phyloP scores from a whole-genome alignment of 169 alveolate species.

The Besnoitia besnoiti region DNA sequence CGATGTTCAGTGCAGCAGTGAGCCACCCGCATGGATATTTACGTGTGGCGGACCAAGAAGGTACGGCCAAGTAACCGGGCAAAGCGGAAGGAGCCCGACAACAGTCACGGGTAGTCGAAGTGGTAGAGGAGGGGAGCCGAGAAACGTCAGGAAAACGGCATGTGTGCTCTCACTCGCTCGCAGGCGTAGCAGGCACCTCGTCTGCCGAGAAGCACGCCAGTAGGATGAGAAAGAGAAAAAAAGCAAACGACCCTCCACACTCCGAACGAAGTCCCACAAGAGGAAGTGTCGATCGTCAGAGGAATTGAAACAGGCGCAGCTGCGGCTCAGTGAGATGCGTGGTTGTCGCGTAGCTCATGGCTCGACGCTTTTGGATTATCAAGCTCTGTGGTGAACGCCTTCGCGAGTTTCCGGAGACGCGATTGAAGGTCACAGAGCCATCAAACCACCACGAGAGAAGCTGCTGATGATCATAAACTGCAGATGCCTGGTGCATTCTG shows the following conservation, averaged over 20 bases:
- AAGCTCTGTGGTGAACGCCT: not conserved
- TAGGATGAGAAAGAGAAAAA: not conserved
- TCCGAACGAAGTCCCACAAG: not conserved
- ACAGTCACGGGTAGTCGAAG: not conserved
- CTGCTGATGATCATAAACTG: too few species aligned
- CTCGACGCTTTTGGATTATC: not conserved
- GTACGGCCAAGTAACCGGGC: not conserved
- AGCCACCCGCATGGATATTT: not conserved
- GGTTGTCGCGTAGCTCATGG: not conserved
- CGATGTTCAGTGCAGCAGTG: not conserved
- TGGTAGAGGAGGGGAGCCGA: not conserved
- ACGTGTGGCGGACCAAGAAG: not conserved
- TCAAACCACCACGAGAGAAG: too few species aligned
- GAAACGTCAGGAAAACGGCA: not conserved
- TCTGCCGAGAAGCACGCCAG: not conserved
- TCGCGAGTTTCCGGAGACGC: not conserved
- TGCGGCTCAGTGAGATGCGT: not conserved
- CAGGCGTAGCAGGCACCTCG: not conserved
- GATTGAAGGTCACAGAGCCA: not conserved
- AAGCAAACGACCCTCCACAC: not conserved
- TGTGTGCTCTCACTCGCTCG: not conserved
- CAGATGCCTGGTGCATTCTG: too few species aligned
- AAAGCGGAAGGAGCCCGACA: not conserved
- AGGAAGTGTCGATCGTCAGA: not conserved
- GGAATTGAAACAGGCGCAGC: not conserved